Evolutionary conservation across 352 stramenopile species (phyloP).

Genomic region (Globisporangium okanoganense): DNA sequence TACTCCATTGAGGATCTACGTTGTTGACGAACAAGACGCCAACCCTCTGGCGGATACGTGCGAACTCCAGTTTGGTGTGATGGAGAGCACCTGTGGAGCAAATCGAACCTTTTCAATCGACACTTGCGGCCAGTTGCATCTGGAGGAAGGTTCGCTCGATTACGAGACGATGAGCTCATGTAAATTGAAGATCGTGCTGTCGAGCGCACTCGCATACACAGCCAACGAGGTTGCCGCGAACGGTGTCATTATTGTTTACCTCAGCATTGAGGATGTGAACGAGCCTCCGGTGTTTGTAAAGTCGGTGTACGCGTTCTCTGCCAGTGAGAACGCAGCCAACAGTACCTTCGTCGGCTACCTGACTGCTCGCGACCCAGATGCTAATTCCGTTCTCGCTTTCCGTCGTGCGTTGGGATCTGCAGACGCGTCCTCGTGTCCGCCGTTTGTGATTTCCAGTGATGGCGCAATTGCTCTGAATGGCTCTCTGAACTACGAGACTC

Average conservation of each 20-base stretch:
- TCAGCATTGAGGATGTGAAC: conserved; percentile 10
- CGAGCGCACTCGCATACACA: conserved; percentile 2
- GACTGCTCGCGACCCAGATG: conserved; percentile 3
- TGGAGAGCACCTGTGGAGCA: not conserved
- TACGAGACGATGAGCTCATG: conserved; percentile 5
- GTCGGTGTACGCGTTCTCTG: not conserved
- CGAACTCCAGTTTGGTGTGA: not conserved
- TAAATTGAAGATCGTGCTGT: not conserved
- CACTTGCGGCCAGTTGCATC: not conserved
- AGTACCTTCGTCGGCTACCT: conserved; percentile 2
- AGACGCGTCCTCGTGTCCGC: not conserved
- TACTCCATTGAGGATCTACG: not conserved
- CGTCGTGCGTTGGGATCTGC: not conserved
- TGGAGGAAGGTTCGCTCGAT: not conserved
- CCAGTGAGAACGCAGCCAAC: conserved; percentile 1
- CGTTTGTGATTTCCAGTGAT: conserved; percentile 3
- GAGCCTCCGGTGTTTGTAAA: conserved; percentile 8
- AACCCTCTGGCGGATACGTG: conserved; percentile 5
- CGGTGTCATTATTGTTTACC: not conserved
- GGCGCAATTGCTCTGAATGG: not conserved
- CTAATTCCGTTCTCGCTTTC: not conserved
- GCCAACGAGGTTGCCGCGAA: not conserved
- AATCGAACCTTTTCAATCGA: not conserved
- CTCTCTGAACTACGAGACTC: conserved; percentile 18
- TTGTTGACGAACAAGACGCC: conserved; percentile 15